phyloP scores from a whole-genome alignment of 352 stramenopile genomes.

The Pilasporangium apinafurcum region DNA sequence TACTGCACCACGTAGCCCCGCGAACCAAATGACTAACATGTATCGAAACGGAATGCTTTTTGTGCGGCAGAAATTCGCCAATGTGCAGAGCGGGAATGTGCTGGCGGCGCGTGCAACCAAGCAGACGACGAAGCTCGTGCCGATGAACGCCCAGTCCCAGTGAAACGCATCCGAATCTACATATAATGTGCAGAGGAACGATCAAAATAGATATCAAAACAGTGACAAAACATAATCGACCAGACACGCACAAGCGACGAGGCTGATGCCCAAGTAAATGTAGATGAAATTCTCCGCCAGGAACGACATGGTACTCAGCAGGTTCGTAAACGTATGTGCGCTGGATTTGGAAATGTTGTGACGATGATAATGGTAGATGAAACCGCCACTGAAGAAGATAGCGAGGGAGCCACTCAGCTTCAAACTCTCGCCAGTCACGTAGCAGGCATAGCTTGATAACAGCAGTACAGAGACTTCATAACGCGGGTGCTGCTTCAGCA shows the following conservation, averaged over 20 bases:
- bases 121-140: constrained; percentile 16
- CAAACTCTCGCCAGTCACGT: constrained; percentile 25
- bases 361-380: constrained; percentile 45
- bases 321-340: constrained; percentile 23
- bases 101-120: constrained; percentile 21
- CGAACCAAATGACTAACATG: constrained; percentile 71
- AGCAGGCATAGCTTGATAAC: constrained; percentile 31
- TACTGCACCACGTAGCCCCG: constrained; percentile 76
- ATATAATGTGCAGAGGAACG: too few relatives aligned
- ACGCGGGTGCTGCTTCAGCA: constrained; percentile 35
- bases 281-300: constrained; percentile 48
- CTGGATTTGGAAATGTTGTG: constrained; percentile 37
- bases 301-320: constrained; percentile 34
- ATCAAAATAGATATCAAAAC: too few relatives aligned
- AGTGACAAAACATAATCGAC: too few relatives aligned
- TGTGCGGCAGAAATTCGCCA: constrained; percentile 20
- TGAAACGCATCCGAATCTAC: constrained; percentile 40
- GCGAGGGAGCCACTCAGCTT: constrained; percentile 74
- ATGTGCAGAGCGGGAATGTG: constrained; percentile 29
- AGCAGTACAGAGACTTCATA: constrained; percentile 69
- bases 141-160: constrained; percentile 36
- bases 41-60: constrained; percentile 24
- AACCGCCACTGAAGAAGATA: constrained; percentile 73
- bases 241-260: too few relatives aligned
- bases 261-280: constrained; percentile 35